phyloP scores from a whole-genome alignment of 441 rosid genomes.

The Aquilaria agallochum region DNA sequence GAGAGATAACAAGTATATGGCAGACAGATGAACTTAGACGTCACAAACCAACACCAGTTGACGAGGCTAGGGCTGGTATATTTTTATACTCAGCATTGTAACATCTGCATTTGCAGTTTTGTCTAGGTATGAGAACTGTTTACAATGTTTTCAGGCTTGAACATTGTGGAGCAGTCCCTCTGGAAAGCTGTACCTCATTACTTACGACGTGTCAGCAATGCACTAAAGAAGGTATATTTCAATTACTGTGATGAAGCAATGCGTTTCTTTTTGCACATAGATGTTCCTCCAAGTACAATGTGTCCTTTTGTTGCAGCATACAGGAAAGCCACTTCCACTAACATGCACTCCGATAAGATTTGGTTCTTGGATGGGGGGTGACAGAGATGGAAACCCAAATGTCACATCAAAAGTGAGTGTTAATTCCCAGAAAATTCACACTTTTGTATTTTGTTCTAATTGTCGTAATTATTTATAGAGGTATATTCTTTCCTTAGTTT shows the following conservation, averaged over 20 bases:
- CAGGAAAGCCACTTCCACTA: slow-evolving; percentile 86
- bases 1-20: slow-evolving; percentile 95
- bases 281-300: slow-evolving; percentile 10
- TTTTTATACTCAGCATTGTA: slow-evolving; percentile 9
- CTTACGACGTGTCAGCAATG: slow-evolving; percentile 93
- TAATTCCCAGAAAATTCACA: too few relatives aligned
- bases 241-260: slow-evolving; percentile 16
- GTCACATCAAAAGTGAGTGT: slow-evolving; percentile 83
- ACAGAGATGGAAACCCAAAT: slow-evolving; percentile 98
- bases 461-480: too few relatives aligned
- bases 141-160: slow-evolving; percentile 53
- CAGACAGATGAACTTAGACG: slow-evolving; percentile 99
- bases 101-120: neutral
- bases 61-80: slow-evolving; percentile 93
- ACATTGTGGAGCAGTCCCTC: slow-evolving; percentile 95
- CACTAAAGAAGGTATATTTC: slow-evolving; percentile 73
- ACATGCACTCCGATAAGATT: slow-evolving; percentile 92
- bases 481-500: too few relatives aligned
- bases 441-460: too few relatives aligned
- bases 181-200: slow-evolving; percentile 98
- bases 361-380: slow-evolving; percentile 99
- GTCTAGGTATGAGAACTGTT: neutral
- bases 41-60: slow-evolving; percentile 93
- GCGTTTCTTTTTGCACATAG: slow-evolving; percentile 5
- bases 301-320: slow-evolving; percentile 42